Conservation (phyloP, 805 yeast genomes). For the Barnettozyma vustinii region DNA sequence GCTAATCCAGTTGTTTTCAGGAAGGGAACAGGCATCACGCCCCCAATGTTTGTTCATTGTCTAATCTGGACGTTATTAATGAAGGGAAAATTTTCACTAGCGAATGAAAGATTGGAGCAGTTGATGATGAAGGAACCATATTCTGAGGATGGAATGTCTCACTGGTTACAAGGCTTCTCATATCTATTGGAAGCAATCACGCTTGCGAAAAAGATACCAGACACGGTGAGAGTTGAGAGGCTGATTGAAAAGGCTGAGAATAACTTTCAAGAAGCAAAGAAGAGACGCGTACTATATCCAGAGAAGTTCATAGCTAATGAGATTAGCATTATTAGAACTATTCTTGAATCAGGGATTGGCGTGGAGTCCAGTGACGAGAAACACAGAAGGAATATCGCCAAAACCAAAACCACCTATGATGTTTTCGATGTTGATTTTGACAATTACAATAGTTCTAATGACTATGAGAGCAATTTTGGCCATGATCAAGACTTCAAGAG, state of each 20-base stretch:
- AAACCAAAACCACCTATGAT: background rate
- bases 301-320: slow-evolving; percentile 16
- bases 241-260: slow-evolving; percentile 12
- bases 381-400: slow-evolving; percentile 4
- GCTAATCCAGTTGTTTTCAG: slow-evolving; percentile 11
- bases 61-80: slow-evolving; percentile 20
- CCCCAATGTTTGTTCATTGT: slow-evolving; percentile 13
- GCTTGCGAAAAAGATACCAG: slow-evolving; percentile 1
- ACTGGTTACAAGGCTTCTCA: slow-evolving; percentile 22
- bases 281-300: slow-evolving; percentile 13
- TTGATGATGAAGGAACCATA: slow-evolving; percentile 16
- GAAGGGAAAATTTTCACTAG: slow-evolving; percentile 15
- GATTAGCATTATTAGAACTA: background rate
- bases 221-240: slow-evolving; percentile 11
- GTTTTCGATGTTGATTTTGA: background rate
- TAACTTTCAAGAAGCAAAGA: slow-evolving; percentile 13
- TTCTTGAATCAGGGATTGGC: background rate
- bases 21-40: slow-evolving; percentile 8
- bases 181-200: slow-evolving; percentile 17
- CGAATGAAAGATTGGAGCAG: slow-evolving; percentile 17
- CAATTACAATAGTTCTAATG: background rate
- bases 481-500: background rate
- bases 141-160: slow-evolving; percentile 19
- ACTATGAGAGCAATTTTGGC: background rate
- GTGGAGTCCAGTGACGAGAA: background rate